A percentile compares a stretch with the other conserved stretches of the same genome.
These are phyloP conservation scores for Alternaria conjuncta DNA, from an alignment of 2,329 filamentous ascomycete genomes.

Conservation along the genomic window DNA sequence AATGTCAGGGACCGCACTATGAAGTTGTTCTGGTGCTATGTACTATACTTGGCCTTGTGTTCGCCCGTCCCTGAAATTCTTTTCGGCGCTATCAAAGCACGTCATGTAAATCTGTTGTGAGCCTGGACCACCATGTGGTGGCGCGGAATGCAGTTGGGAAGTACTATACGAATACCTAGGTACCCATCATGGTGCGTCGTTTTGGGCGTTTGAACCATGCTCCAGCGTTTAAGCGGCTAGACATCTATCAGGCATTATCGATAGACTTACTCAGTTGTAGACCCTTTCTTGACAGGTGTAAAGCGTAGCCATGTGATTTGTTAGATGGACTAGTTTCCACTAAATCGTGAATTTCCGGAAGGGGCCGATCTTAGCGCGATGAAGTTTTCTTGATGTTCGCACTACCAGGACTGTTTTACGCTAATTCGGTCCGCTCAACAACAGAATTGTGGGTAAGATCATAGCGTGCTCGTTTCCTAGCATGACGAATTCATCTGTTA, in stretches of 20 bases:
- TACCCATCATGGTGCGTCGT: not conserved
- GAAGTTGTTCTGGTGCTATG: not conserved
- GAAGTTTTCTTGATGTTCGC: not conserved
- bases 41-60: not conserved
- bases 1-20: not conserved
- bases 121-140: slow-evolving; percentile 18
- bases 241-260: not conserved
- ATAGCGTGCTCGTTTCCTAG: not conserved
- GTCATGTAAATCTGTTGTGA: slow-evolving; percentile 18
- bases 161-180: not conserved
- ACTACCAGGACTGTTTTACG: not conserved
- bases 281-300: not conserved
- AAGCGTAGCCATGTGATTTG: not conserved
- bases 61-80: slow-evolving; percentile 14
- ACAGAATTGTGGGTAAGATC: not conserved
- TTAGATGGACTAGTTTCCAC: not conserved
- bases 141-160: not conserved
- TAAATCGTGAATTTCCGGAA: not conserved
- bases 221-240: not conserved
- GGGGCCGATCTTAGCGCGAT: not conserved
- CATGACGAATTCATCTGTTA: not conserved
- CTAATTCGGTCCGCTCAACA: not conserved
- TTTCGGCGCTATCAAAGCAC: slow-evolving; percentile 24
- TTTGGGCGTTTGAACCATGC: not conserved
- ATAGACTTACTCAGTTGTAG: not conserved